Evolutionary conservation across 805 yeast genomes (phyloP).

Genomic region (Cyberlindnera nakhonratchasimensis): DNA sequence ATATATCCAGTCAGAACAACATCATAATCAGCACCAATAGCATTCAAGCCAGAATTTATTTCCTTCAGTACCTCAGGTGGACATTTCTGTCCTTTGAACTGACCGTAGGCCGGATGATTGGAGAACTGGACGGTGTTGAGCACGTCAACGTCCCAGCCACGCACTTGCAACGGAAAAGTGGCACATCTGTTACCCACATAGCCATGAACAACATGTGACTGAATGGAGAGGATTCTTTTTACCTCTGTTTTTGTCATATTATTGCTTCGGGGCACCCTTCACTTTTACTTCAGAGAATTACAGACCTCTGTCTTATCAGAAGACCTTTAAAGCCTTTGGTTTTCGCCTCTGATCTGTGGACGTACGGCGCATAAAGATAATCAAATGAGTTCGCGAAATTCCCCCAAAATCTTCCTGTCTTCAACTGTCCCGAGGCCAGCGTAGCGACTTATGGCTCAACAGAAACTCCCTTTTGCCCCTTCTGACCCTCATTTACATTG

Average conservation of each 20-base stretch:
- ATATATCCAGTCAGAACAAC: slow-evolving; percentile 78
- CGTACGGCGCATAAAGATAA: too few relatives aligned
- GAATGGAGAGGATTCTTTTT: slow-evolving; percentile 48
- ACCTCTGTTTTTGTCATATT: not conserved
- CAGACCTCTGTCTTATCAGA: too few relatives aligned
- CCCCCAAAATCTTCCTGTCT: too few relatives aligned
- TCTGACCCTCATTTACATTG: too few relatives aligned
- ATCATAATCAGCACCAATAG: slow-evolving; percentile 49
- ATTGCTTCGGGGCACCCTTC: not conserved
- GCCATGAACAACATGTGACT: slow-evolving; percentile 94
- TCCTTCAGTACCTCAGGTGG: slow-evolving; percentile 43
- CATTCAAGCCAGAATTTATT: slow-evolving; percentile 53
- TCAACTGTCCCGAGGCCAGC: too few relatives aligned
- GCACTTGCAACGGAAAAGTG: slow-evolving; percentile 79
- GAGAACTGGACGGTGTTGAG: slow-evolving; percentile 86
- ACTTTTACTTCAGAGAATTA: too few relatives aligned
- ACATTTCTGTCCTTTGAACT: slow-evolving; percentile 55
- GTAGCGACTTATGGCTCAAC: too few relatives aligned
- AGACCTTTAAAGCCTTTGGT: too few relatives aligned
- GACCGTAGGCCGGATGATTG: slow-evolving; percentile 88
- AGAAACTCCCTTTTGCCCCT: too few relatives aligned
- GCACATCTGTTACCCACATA: slow-evolving; percentile 93
- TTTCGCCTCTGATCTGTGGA: too few relatives aligned
- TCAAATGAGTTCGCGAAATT: too few relatives aligned
- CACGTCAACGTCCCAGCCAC: slow-evolving; percentile 92